These are phyloP conservation scores for Pachysandra terminalis DNA, from an alignment of 164 flowering plant species.

Conservation along the genomic window DNA sequence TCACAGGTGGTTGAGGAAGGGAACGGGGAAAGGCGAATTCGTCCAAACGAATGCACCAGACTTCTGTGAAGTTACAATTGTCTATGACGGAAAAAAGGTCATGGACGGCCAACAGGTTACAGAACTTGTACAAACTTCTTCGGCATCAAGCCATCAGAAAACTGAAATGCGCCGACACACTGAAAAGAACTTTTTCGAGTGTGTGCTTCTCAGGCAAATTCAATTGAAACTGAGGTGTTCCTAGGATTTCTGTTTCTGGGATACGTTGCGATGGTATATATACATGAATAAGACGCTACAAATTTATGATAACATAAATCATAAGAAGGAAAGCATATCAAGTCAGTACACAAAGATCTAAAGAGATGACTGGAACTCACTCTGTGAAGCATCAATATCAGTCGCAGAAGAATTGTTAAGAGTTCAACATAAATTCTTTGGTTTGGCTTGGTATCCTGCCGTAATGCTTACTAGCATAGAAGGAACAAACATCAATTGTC, in stretches of 20 bases:
- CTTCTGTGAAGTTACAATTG: conserved; percentile 55
- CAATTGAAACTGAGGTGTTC: conserved; percentile 3
- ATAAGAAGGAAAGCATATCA: no score
- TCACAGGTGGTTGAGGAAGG: conserved; percentile 40
- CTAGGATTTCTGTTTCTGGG: neutral
- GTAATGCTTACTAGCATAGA: no score
- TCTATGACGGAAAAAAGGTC: conserved; percentile 46
- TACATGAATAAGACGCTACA: no score
- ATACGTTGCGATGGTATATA: no score
- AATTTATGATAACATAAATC: no score
- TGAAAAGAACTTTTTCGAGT: conserved; percentile 45
- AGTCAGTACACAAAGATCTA: no score
- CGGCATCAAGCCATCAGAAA: conserved; percentile 11
- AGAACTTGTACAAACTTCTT: conserved; percentile 20
- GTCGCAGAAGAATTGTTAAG: no score
- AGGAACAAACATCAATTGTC: no score
- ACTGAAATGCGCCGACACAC: conserved; percentile 13
- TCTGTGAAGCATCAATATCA: no score
- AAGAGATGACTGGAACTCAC: no score
- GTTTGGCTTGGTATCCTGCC: no score
- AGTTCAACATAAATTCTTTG: no score
- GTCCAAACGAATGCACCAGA: conserved; percentile 73
- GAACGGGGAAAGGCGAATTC: conserved; percentile 43
- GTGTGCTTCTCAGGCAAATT: conserved; percentile 59
- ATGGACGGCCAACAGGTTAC: conserved; percentile 13